A percentile compares a stretch with the other conserved stretches of the same genome.
Evolutionary conservation across 768 basidiomycete genomes (phyloP).

Genomic region (Panellus pusillus): DNA sequence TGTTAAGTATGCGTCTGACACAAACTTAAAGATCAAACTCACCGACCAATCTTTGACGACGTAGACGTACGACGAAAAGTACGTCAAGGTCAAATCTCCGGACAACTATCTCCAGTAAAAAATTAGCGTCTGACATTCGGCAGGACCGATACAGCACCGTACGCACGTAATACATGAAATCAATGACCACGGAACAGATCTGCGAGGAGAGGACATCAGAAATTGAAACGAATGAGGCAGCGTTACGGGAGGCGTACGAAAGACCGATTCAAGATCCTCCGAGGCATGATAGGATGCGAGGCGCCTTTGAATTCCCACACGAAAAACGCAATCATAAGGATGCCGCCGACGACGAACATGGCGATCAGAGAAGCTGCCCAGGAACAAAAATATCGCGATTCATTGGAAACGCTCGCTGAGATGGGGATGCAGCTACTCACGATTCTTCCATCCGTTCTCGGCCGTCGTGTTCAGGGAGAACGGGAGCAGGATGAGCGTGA

Average conservation of each 20-base stretch:
- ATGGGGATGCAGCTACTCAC: not conserved
- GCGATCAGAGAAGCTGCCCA: constrained; percentile 18
- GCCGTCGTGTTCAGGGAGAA: constrained; percentile 20
- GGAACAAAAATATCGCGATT: not conserved
- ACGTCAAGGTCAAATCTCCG: constrained; percentile 10
- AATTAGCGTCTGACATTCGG: too few species aligned
- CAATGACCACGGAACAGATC: constrained; percentile 14
- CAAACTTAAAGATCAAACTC: not conserved
- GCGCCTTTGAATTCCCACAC: constrained; percentile 13
- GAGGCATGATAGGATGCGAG: constrained; percentile 16
- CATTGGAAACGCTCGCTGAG: too few species aligned
- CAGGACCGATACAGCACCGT: too few species aligned
- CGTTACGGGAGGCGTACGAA: constrained; percentile 7
- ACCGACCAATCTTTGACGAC: constrained; percentile 33
- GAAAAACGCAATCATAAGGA: constrained; percentile 17
- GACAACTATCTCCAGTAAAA: not conserved
- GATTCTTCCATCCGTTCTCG: constrained; percentile 21
- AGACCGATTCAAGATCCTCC: constrained; percentile 17
- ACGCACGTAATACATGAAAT: constrained; percentile 12
- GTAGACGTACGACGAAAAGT: constrained; percentile 22
- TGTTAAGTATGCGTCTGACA: too few species aligned
- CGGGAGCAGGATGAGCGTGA: constrained; percentile 17
- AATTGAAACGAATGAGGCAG: not conserved
- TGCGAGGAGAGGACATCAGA: not conserved
- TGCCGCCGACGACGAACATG: constrained; percentile 22